Conservation (phyloP, 1,284 basidiomycete species). For the Singerocomus rubriflavus region DNA sequence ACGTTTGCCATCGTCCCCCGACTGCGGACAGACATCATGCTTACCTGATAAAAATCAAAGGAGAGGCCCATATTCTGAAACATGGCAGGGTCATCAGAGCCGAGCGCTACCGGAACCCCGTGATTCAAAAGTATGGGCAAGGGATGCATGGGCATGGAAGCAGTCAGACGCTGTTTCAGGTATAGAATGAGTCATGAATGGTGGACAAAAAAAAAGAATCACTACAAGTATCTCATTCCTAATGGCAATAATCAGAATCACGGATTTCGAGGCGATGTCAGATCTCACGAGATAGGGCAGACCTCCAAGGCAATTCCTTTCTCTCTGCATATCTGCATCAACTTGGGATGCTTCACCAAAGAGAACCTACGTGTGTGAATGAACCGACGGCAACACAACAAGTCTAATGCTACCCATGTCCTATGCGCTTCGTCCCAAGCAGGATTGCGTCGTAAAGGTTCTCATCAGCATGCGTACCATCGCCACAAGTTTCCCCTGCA, state of each 20-base stretch:
- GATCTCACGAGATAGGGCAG: constrained; percentile 66
- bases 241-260: constrained; percentile 9
- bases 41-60: constrained; percentile 68
- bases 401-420: constrained; percentile 56
- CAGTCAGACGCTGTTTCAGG: constrained; percentile 47
- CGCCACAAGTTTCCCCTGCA: constrained; percentile 75
- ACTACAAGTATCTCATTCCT: constrained; percentile 69
- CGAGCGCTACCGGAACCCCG: constrained; percentile 65
- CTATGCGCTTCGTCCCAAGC: constrained; percentile 74
- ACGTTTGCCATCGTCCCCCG: neutral
- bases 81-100: constrained; percentile 72
- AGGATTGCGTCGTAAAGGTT: constrained; percentile 80
- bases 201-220: neutral
- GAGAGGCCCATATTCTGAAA: constrained; percentile 76
- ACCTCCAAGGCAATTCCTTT: constrained; percentile 65
- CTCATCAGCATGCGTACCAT: constrained; percentile 64
- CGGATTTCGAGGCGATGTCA: neutral
- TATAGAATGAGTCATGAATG: neutral
- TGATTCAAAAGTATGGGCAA: constrained; percentile 65
- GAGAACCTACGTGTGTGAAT: constrained; percentile 49
- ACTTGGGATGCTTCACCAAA: constrained; percentile 67
- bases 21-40: neutral
- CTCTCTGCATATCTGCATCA: constrained; percentile 65
- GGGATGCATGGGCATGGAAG: constrained; percentile 74
- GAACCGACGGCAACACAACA: neutral